Evolutionary conservation across 768 basidiomycete species (phyloP).

Genomic region (Saitozyma podzolica): DNA sequence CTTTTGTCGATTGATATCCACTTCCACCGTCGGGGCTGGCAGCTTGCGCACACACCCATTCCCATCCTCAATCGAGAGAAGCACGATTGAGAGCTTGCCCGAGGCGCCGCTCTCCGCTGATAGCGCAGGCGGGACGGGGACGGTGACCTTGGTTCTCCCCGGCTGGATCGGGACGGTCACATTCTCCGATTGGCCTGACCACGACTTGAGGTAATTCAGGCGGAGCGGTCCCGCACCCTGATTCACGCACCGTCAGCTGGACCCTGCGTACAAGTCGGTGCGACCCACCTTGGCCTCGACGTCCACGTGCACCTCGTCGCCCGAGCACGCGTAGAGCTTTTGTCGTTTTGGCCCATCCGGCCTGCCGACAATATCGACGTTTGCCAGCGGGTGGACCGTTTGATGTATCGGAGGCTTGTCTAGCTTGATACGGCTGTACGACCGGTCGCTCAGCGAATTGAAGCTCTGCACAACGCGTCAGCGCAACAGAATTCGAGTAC

Average conservation of each 20-base stretch:
- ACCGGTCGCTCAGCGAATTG: constrained; percentile 72
- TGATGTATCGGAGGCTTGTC: constrained; percentile 76
- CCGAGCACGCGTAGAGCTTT: constrained; percentile 66
- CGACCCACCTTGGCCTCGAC: constrained; percentile 70
- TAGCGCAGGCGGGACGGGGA: constrained; percentile 38
- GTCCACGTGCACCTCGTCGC: constrained; percentile 70
- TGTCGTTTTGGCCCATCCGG: constrained; percentile 18
- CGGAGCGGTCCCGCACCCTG: constrained; percentile 87
- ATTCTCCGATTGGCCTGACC: constrained; percentile 24
- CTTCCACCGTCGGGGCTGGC: constrained; percentile 72
- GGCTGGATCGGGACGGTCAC: constrained; percentile 27
- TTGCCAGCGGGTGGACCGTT: constrained; percentile 81
- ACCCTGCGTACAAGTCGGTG: neutral
- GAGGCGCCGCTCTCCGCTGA: constrained; percentile 26
- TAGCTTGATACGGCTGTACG: constrained; percentile 76
- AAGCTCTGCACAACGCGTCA: constrained; percentile 56
- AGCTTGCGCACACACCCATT: constrained; percentile 80
- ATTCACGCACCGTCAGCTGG: neutral
- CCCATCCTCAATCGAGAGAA: constrained; percentile 81
- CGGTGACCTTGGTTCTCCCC: constrained; percentile 69
- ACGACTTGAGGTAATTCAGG: constrained; percentile 60
- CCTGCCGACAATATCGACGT: constrained; percentile 31
- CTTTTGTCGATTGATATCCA: constrained; percentile 79
- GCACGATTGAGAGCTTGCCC: constrained; percentile 35
- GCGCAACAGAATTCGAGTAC: neutral